These are phyloP conservation scores for Butyriboletus loyo DNA, from an alignment of 768 basidiomycete species.

Conservation along the genomic window DNA sequence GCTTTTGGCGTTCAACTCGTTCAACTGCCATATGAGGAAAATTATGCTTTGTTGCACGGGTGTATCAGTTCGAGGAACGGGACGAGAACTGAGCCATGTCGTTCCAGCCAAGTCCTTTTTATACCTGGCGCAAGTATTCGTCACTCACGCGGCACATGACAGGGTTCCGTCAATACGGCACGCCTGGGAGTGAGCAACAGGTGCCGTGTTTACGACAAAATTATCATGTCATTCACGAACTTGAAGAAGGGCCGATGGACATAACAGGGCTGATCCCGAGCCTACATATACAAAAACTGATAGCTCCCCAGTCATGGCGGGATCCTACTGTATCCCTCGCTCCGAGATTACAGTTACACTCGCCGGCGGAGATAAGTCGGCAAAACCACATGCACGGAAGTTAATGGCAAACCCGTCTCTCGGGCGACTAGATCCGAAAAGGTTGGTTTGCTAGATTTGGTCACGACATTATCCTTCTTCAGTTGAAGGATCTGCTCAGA, in stretches of 20 bases:
- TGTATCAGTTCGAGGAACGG: too few relatives aligned
- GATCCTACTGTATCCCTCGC: background rate
- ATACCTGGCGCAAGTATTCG: background rate
- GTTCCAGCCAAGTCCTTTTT: background rate
- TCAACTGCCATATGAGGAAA: background rate
- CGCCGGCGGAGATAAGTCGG: constrained; percentile 43
- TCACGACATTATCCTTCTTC: constrained; percentile 54
- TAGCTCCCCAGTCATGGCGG: background rate
- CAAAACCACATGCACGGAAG: constrained; percentile 49
- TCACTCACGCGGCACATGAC: background rate
- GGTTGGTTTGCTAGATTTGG: constrained; percentile 25
- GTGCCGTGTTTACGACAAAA: background rate
- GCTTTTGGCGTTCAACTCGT: constrained; percentile 2
- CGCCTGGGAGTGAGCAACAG: background rate
- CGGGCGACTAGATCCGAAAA: constrained; percentile 38
- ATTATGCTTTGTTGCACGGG: background rate
- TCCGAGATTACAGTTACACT: background rate
- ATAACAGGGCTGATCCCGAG: background rate
- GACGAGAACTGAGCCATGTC: background rate
- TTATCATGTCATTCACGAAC: constrained; percentile 1
- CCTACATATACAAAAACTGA: background rate
- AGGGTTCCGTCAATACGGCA: background rate
- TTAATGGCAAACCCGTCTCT: constrained; percentile 39
- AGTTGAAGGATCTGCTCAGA: constrained; percentile 57
- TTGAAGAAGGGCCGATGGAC: background rate